These are phyloP conservation scores for Castanea sativa DNA, from an alignment of 306 rosid genomes.

Conservation along the genomic window DNA sequence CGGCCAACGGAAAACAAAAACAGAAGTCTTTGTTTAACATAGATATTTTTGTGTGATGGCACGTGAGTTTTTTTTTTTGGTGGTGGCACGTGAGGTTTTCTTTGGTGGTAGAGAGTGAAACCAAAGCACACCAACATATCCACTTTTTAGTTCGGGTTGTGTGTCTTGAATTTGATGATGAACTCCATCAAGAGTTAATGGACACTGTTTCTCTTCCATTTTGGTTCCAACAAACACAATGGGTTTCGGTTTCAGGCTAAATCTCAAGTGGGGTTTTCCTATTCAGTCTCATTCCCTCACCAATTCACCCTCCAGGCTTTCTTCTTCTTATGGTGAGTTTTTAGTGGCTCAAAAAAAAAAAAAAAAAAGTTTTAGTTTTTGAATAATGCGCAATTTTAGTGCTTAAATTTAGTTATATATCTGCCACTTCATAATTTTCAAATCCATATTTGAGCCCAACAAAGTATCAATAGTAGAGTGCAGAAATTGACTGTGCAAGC, in stretches of 20 bases:
- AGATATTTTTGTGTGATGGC: too few relatives aligned
- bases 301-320: conserved; percentile 41
- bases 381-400: background rate
- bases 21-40: too few relatives aligned
- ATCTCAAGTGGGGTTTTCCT: conserved; percentile 45
- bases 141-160: background rate
- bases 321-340: conserved; percentile 62
- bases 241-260: conserved; percentile 67
- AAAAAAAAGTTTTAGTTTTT: background rate
- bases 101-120: conserved; percentile 50
- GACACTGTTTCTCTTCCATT: conserved; percentile 32
- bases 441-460: background rate
- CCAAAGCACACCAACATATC: conserved; percentile 27
- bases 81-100: too few relatives aligned
- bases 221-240: conserved; percentile 32
- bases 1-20: too few relatives aligned
- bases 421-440: background rate
- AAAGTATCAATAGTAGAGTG: background rate
- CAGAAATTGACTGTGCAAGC: background rate
- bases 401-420: background rate
- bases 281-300: conserved; percentile 45
- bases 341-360: background rate
- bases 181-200: conserved; percentile 38
- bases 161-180: background rate
- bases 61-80: too few relatives aligned